Evolutionary conservation across 495 filamentous ascomycete genomes (phyloP).

Genomic region (Neurospora terricola): DNA sequence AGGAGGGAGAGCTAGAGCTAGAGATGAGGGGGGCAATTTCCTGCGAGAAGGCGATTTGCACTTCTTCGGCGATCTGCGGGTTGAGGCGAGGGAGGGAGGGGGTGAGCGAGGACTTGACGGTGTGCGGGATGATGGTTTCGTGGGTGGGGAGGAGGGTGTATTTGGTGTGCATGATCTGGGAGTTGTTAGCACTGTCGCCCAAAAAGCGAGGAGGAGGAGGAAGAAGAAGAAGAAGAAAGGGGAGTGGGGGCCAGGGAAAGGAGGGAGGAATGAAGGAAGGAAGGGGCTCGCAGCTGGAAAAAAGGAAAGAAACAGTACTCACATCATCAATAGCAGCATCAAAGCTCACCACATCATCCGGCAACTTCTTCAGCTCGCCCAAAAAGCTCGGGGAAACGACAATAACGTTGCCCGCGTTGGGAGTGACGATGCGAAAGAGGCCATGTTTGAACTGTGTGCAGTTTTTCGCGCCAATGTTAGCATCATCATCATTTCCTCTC

Average conservation of each 20-base stretch:
- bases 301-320: not conserved
- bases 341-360: constrained; percentile 28
- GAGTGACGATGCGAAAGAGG: constrained; percentile 21
- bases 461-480: not conserved
- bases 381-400: constrained; percentile 25
- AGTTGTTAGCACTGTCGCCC: constrained; percentile 40
- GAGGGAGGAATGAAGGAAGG: not conserved
- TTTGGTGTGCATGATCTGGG: constrained; percentile 22
- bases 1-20: constrained; percentile 2
- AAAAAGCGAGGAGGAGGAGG: too few relatives aligned
- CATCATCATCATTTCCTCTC: not conserved
- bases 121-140: constrained; percentile 9
- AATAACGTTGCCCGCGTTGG: constrained; percentile 17
- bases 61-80: constrained; percentile 17
- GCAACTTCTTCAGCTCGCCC: constrained; percentile 25
- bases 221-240: not conserved
- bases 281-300: not conserved
- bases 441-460: constrained; percentile 27
- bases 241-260: too few relatives aligned
- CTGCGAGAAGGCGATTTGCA: constrained; percentile 9
- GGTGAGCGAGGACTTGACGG: constrained; percentile 19
- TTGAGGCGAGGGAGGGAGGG: constrained; percentile 17
- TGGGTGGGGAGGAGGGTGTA: constrained; percentile 16
- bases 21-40: constrained; percentile 12
- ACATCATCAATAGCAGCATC: constrained; percentile 22